These are phyloP conservation scores for Daldinia childiae DNA, from an alignment of 495 filamentous ascomycete genomes.

Conservation along the genomic window DNA sequence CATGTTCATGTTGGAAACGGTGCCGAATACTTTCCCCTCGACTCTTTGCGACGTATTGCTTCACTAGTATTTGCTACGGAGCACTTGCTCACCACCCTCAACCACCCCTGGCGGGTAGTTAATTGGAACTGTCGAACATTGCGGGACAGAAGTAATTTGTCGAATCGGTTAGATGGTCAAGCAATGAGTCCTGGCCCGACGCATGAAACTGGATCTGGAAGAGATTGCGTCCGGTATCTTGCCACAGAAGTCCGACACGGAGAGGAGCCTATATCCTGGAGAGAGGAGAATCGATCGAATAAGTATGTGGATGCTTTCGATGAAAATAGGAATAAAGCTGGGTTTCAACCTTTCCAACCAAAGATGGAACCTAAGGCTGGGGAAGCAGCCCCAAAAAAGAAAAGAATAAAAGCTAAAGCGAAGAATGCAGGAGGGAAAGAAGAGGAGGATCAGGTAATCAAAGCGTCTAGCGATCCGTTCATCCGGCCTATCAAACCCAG, in stretches of 20 bases:
- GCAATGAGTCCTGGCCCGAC: not conserved
- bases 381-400: not conserved
- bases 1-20: slow-evolving; percentile 54
- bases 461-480: not conserved
- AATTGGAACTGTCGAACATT: not conserved
- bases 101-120: slow-evolving; percentile 28
- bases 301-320: slow-evolving; percentile 2
- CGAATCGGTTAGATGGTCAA: not conserved
- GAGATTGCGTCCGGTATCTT: not conserved
- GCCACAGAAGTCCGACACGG: slow-evolving; percentile 16
- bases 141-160: slow-evolving; percentile 1
- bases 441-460: not conserved
- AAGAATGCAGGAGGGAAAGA: not conserved
- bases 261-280: slow-evolving; percentile 17
- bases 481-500: not conserved
- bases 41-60: slow-evolving; percentile 43
- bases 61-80: slow-evolving; percentile 49
- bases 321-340: not conserved
- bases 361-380: not conserved
- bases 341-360: slow-evolving; percentile 15
- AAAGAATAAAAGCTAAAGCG: not conserved
- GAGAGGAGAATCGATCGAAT: not conserved
- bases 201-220: not conserved
- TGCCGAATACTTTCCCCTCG: slow-evolving; percentile 34
- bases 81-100: slow-evolving; percentile 44